Evolutionary conservation across 2,329 filamentous ascomycete genomes (phyloP), one percentile per base, ranked within the genome.

Genomic region (Arthroderma sp.): DNA sequence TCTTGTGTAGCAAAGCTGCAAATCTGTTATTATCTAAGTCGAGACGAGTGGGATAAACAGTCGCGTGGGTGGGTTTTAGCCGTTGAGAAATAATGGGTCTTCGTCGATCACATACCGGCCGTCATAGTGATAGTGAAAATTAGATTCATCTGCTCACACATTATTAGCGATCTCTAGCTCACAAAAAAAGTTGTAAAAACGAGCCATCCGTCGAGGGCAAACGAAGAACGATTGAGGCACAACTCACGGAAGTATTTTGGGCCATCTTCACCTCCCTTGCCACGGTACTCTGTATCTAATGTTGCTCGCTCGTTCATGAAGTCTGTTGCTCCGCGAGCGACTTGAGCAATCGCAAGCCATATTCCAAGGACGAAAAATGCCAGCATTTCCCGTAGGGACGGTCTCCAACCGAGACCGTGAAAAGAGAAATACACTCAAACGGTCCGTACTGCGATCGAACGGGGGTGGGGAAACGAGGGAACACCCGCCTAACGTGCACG

Each of bases 1-100:
- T 62, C 54, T 4, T 57, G 46, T 3, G 64, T 58, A 22, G 72
- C 72, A 54, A 78, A 80, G 28, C 67, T 68, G 34, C 4, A 38
- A 31, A 4, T 5, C 29, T 28, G 30, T 30, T 27, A 42, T 29
- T 36, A 43, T 15, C 8, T 3, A 10, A 22, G 15, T 22, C 15
- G 15, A 22, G 15, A 22, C 15, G 15, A 22, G 38, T 11, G 29
- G 6, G 4, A 10, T 33, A 7, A 28, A 27, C 11, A 1, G 29
- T 22, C 3, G 15, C 3, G 15, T 22, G 15, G 15, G 15, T 22
- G 15, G 15, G 15, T 22, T 29, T 11, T 15, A 5, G 30, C 27
- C 29, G 9, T 43, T 32, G 37, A 15, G 6, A 9, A 6, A 4
- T 10, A 36, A 38, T n/a, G 27, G 10, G 22, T 15, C 8, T 7